Conservation (phyloP, 2,329 filamentous ascomycete species). For the Ophiocordyceps unilateralis region DNA sequence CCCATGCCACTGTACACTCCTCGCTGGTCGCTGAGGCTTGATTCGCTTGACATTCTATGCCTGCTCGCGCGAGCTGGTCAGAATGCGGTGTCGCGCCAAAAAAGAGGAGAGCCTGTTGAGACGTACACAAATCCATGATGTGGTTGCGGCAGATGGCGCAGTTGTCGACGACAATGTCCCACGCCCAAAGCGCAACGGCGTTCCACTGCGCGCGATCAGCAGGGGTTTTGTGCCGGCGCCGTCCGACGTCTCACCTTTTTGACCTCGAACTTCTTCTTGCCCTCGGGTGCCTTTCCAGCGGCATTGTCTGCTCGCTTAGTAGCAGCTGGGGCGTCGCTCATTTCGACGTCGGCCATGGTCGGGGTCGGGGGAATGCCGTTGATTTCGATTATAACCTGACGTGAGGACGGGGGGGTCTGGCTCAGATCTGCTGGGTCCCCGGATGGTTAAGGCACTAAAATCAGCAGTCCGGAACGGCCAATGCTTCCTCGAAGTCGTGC, state of each 20-base stretch:
- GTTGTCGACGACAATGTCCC: constrained; percentile 99
- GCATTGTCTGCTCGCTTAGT: constrained; percentile 35
- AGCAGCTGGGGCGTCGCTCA: constrained; percentile 64
- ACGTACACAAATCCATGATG: constrained; percentile 94
- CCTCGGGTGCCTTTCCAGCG: constrained; percentile 38
- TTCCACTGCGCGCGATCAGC: constrained; percentile 56
- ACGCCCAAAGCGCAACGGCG: constrained; percentile 93
- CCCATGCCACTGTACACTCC: constrained; percentile 97
- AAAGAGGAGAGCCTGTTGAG: background rate
- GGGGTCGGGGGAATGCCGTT: background rate
- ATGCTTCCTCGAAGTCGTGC: background rate
- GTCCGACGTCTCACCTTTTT: constrained; percentile 63
- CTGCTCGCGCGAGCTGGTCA: constrained; percentile 20
- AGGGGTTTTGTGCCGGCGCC: background rate
- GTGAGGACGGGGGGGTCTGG: too few species aligned
- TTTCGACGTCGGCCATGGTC: constrained; percentile 88
- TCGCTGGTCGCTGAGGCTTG: constrained; percentile 94
- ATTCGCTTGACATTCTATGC: constrained; percentile 97
- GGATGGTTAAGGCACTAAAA: too few species aligned
- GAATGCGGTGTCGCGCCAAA: constrained; percentile 1
- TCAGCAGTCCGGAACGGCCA: too few species aligned
- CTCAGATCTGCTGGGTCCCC: too few species aligned
- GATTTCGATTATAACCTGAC: too few species aligned
- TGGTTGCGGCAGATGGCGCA: constrained; percentile 98
- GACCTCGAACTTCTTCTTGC: constrained; percentile 93